Evolutionary conservation across 1,139 yeast species (phyloP).

Genomic region (Saccharomyces hybrid): DNA sequence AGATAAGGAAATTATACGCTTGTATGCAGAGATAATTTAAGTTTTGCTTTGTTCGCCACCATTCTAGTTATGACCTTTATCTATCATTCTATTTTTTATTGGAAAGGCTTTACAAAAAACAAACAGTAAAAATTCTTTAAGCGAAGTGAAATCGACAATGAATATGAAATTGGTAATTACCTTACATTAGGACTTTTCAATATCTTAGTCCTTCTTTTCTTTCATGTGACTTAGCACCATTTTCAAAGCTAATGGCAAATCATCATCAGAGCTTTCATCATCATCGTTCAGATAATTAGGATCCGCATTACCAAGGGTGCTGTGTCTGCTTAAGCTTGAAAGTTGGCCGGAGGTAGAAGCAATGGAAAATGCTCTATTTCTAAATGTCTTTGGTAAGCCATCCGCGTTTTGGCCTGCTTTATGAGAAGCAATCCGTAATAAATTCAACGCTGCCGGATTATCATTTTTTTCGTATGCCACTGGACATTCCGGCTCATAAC

Average conservation of each 20-base stretch:
- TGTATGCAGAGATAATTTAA: neutral
- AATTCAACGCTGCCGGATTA: conserved; percentile 5
- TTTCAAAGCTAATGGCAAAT: conserved; percentile 33
- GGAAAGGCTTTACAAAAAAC: neutral
- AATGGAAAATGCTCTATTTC: conserved; percentile 32
- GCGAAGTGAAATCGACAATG: neutral
- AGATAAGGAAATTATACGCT: neutral
- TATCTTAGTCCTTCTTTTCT: conserved; percentile 1
- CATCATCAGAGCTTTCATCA: conserved; percentile 37
- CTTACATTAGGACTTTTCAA: too few species aligned
- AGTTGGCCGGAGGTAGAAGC: conserved; percentile 22
- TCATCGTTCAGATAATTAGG: conserved; percentile 11
- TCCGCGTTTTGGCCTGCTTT: conserved; percentile 14
- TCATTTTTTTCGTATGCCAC: conserved; percentile 1
- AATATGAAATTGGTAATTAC: neutral
- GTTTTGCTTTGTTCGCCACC: neutral
- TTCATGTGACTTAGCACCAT: conserved; percentile 29
- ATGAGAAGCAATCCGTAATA: conserved; percentile 28
- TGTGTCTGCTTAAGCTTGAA: conserved; percentile 15
- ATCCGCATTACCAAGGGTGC: conserved; percentile 29
- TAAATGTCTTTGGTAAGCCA: conserved; percentile 26
- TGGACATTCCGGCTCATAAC: conserved; percentile 2
- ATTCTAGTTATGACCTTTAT: neutral
- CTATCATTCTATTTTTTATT: neutral
- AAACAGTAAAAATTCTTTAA: too few species aligned